Evolutionary conservation across 2,329 filamentous ascomycete species (phyloP).

Genomic region (Sclerotinia minor): DNA sequence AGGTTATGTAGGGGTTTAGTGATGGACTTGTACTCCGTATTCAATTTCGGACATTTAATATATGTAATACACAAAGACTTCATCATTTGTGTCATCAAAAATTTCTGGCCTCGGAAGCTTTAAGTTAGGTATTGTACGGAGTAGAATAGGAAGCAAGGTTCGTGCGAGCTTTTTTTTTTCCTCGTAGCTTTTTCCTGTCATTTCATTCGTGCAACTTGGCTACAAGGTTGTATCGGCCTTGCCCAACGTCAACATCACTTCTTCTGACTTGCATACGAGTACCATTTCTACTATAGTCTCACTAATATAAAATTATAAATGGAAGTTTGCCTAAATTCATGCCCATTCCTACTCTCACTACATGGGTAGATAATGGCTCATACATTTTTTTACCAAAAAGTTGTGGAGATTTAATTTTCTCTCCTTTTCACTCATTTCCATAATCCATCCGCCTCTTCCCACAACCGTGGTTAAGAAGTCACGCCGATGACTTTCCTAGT

Average conservation of each 20-base stretch:
- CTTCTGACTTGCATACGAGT: not conserved
- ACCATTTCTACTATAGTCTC: not conserved
- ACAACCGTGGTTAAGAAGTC: constrained; percentile 7
- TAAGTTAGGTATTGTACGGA: not conserved
- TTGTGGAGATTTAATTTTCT: constrained; percentile 1
- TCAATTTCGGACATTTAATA: constrained; percentile 9
- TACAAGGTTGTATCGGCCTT: constrained; percentile 1
- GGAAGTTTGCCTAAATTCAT: constrained; percentile 2
- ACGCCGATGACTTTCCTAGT: constrained; percentile 13
- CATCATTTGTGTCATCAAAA: not conserved
- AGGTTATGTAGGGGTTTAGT: not conserved
- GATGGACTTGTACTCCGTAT: not conserved
- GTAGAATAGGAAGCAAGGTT: not conserved
- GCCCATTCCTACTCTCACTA: not conserved
- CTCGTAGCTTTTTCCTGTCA: constrained; percentile 6
- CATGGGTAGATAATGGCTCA: constrained; percentile 7
- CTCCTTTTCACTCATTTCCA: constrained; percentile 4
- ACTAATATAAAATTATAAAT: not conserved
- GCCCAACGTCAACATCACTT: constrained; percentile 16
- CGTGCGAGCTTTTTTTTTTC: not conserved
- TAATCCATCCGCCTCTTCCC: not conserved
- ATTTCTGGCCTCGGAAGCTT: not conserved
- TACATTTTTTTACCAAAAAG: not conserved
- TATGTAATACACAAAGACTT: not conserved
- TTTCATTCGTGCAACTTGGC: not conserved